Evolutionary conservation across 345 rosid species (phyloP).

Genomic region (Stellera chamaejasme): DNA sequence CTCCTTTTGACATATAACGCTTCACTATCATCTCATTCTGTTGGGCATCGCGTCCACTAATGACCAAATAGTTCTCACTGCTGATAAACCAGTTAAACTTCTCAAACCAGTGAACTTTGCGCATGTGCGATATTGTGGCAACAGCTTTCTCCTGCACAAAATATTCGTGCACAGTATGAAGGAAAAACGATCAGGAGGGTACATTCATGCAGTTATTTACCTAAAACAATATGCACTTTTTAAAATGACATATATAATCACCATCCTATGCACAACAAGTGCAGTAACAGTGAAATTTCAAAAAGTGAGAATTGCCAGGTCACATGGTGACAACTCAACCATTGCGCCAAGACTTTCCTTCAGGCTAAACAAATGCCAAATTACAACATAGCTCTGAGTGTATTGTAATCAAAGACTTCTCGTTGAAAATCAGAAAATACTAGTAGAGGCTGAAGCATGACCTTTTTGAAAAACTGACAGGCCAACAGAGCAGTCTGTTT

Average conservation of each 20-base stretch:
- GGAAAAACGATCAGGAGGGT: no score
- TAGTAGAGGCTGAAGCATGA: no score
- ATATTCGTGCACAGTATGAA: neutral
- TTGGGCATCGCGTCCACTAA: slow-evolving; percentile 98
- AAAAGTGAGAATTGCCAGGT: neutral
- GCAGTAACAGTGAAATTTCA: neutral
- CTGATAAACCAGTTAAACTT: slow-evolving; percentile 98
- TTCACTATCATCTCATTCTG: slow-evolving; percentile 98
- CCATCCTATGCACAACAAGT: neutral
- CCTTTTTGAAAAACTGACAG: no score
- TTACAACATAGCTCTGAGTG: no score
- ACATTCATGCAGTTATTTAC: no score
- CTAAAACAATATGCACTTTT: no score
- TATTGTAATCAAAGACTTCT: no score
- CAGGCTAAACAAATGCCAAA: no score
- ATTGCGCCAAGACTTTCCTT: no score
- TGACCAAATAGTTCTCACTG: slow-evolving; percentile 86
- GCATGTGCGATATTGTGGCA: slow-evolving; percentile 88
- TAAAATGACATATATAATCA: slow-evolving; percentile 5
- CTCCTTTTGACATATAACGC: slow-evolving; percentile 98
- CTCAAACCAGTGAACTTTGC: slow-evolving; percentile 99
- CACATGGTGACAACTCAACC: no score
- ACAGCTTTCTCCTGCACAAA: slow-evolving; percentile 69
- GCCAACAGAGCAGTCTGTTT: no score
- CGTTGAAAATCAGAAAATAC: no score